A percentile compares a stretch with the other conserved stretches of the same genome.
phyloP scores from a whole-genome alignment of 2,329 filamentous ascomycete genomes.

The Apiospora aurea region DNA sequence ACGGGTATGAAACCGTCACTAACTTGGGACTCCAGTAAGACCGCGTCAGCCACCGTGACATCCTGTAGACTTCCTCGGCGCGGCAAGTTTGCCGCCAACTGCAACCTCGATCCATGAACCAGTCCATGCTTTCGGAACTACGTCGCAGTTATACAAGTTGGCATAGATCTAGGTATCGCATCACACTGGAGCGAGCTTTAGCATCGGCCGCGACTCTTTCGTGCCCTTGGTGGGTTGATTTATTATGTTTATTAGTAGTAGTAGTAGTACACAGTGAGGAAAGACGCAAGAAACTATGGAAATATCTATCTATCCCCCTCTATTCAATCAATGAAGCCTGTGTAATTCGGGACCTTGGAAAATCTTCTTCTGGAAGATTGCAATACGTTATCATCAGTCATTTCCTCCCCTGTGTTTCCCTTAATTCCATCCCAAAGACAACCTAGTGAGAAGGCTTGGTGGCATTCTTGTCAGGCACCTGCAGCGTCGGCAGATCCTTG shows the following conservation, averaged over 20 bases:
- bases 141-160: background rate
- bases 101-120: background rate
- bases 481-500: background rate
- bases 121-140: background rate
- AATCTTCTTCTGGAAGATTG: too few species aligned
- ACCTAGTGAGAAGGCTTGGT: too few species aligned
- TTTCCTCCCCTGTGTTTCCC: too few species aligned
- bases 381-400: too few species aligned
- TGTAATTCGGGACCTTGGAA: too few species aligned
- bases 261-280: too few species aligned
- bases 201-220: background rate
- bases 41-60: too few species aligned
- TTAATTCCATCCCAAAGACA: too few species aligned
- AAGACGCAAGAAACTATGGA: too few species aligned
- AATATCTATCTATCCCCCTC: too few species aligned
- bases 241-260: too few species aligned
- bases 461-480: background rate
- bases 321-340: too few species aligned
- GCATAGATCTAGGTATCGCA: background rate
- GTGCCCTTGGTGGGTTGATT: background rate
- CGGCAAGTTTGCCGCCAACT: background rate
- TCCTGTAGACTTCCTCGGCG: background rate
- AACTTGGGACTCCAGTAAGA: background rate
- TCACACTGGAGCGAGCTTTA: background rate
- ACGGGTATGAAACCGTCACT: background rate